Conservation (phyloP, 1,139 yeast genomes). For the Candida sp. region DNA sequence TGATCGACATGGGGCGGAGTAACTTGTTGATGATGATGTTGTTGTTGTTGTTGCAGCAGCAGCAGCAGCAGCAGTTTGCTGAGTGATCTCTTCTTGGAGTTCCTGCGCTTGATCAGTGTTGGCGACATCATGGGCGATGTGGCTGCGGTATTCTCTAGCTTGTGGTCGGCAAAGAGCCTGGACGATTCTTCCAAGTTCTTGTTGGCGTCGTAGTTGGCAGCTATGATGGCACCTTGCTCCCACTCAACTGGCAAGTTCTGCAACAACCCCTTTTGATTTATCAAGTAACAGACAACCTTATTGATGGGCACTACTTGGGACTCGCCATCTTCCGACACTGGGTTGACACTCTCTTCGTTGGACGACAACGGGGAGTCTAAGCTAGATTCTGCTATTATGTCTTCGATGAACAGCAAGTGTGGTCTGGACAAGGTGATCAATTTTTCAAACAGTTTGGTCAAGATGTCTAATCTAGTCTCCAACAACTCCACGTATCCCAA, state of each 20-base stretch:
- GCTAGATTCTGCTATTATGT: constrained; percentile 6
- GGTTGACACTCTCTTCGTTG: constrained; percentile 14
- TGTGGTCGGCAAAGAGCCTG: constrained; percentile 38
- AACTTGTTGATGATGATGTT: neutral
- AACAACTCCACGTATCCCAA: constrained; percentile 71
- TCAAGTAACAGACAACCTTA: constrained; percentile 48
- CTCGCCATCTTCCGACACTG: constrained; percentile 4
- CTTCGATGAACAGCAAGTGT: constrained; percentile 31
- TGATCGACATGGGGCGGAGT: neutral
- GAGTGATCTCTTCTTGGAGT: neutral
- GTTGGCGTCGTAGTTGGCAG: constrained; percentile 32
- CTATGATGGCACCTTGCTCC: constrained; percentile 48
- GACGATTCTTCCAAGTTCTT: constrained; percentile 28
- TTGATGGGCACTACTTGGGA: constrained; percentile 49
- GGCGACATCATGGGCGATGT: constrained; percentile 9
- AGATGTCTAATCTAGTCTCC: constrained; percentile 67
- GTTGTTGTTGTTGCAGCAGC: neutral
- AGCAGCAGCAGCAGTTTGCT: neutral
- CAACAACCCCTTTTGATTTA: constrained; percentile 40
- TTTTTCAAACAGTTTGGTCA: constrained; percentile 58
- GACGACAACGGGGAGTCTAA: constrained; percentile 4
- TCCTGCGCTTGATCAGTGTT: constrained; percentile 2
- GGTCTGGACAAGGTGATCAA: constrained; percentile 40
- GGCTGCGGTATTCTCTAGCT: constrained; percentile 10
- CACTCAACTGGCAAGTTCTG: constrained; percentile 46